phyloP scores from a whole-genome alignment of 305 asterid genomes.

The Andrographis paniculata region DNA sequence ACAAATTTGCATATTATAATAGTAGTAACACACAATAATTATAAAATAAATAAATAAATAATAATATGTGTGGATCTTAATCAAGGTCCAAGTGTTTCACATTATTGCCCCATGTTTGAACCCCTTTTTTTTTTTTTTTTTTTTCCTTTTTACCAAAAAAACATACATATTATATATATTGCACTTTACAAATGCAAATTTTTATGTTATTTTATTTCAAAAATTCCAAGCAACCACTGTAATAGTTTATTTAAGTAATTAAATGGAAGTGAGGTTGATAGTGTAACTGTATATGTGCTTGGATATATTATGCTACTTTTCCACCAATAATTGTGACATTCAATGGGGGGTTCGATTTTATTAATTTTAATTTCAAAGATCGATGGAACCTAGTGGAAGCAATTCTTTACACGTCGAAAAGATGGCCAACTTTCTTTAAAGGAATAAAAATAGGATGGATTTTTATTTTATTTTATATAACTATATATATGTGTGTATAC shows the following conservation, averaged over 20 bases:
- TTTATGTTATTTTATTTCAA: too few relatives aligned
- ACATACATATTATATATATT: too few relatives aligned
- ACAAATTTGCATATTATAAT: too few relatives aligned
- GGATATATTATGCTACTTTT: conserved; percentile 21
- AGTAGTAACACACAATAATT: too few relatives aligned
- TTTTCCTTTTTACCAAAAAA: too few relatives aligned
- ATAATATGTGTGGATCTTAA: conserved; percentile 10
- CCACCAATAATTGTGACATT: conserved; percentile 60
- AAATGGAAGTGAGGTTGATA: too few relatives aligned
- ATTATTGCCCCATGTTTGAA: conserved; percentile 30
- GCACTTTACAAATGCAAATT: too few relatives aligned
- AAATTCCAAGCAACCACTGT: too few relatives aligned
- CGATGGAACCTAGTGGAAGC: conserved; percentile 62
- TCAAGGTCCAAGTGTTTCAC: conserved; percentile 30
- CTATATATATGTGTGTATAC: conserved; percentile 6
- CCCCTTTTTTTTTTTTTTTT: conserved; percentile 16
- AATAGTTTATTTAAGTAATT: too few relatives aligned
- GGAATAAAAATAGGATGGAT: conserved; percentile 13
- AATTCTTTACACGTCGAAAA: conserved; percentile 61
- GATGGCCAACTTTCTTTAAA: conserved; percentile 7
- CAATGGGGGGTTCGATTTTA: conserved; percentile 11
- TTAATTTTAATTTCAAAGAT: conserved; percentile 32
- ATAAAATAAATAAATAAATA: too few relatives aligned
- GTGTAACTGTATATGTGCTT: conserved; percentile 1
- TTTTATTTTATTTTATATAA: conserved; percentile 8